A percentile compares a stretch with the other conserved stretches of the same genome.
phyloP scores from a whole-genome alignment of 495 filamentous ascomycete species.

The Aspergillus biplanus region DNA sequence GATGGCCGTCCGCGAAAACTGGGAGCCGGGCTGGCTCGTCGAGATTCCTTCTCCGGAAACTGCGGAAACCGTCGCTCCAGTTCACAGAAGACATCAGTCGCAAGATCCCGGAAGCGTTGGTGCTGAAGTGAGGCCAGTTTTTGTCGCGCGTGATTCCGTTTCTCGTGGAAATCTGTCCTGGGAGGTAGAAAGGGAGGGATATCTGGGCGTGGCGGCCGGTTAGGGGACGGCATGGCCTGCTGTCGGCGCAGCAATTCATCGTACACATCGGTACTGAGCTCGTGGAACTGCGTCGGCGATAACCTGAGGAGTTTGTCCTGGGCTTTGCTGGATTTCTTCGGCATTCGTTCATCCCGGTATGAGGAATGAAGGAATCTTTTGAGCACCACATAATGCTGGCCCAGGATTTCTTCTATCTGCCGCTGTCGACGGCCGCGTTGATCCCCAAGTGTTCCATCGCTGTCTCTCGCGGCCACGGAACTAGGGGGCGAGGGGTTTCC shows the following conservation, averaged over 20 bases:
- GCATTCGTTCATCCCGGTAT: conserved; percentile 72
- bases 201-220: conserved; percentile 53
- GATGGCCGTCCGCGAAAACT: conserved; percentile 59
- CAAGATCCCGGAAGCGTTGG: conserved; percentile 84
- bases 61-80: conserved; percentile 87
- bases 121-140: conserved; percentile 87
- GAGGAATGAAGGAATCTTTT: conserved; percentile 72
- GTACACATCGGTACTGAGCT: conserved; percentile 96
- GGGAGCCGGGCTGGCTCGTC: conserved; percentile 70
- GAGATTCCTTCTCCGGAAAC: conserved; percentile 68
- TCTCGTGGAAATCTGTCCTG: conserved; percentile 88
- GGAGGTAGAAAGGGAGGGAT: conserved; percentile 76
- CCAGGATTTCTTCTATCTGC: conserved; percentile 68
- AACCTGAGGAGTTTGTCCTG: conserved; percentile 90
- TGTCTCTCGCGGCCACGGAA: conserved; percentile 78
- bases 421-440: conserved; percentile 59
- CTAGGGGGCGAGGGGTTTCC: conserved; percentile 82
- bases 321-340: conserved; percentile 79
- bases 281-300: conserved; percentile 90
- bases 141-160: conserved; percentile 93
- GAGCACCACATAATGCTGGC: conserved; percentile 80
- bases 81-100: conserved; percentile 94
- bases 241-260: conserved; percentile 92
- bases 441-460: conserved; percentile 66
- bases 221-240: conserved; percentile 60